Evolutionary conservation across 495 filamentous ascomycete genomes (phyloP), one percentile per base, ranked within the genome.

Genomic region (Antarctomyces pellizariae): DNA sequence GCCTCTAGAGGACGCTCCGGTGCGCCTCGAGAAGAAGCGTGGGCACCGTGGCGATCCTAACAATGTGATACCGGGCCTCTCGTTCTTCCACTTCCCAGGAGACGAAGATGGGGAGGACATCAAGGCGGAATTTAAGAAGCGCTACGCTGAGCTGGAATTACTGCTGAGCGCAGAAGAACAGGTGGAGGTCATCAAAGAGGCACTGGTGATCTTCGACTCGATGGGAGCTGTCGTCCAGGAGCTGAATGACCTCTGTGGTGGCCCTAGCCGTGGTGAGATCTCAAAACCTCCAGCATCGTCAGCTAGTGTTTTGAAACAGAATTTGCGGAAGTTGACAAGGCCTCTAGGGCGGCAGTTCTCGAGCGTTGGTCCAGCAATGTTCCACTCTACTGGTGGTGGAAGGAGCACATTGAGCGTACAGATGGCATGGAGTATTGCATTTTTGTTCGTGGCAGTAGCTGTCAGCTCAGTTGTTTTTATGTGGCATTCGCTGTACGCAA

Each of bases 131-230:
- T 53, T 50, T 31, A 59, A 59, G 19, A 26, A 26, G 3, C 34
- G 53, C 0, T 36, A 65, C 7, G 32, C 32, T 0, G 41, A 40
- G 9, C 40, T 50, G 1, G 58, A 63, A 18, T 15, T 6, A 1
- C 33, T 49, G 3, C 42, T 66, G 26, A 63, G 45, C 1, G 22
- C 19, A 2, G 28, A 35, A 16, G 55, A 67, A 33, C 41, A 49
- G 26, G 33, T 49, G 24, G 58, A 61, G 5, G 44, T 67, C 17
- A 38, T 67, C 15, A 31, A 43, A 0, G 60, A 63, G 33, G 51
- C 59, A 16, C 21, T 42, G 20, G 20, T 34, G 0, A 51, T 68
- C 14, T 62, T 67, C 36, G 26, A 36, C 2, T 31, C 26, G 13
- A 46, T 55, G 31, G 30, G 43, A 0, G 24, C 12, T 13, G 24